A percentile compares a stretch with the other conserved stretches of the same genome.
phyloP scores from a whole-genome alignment of 2,329 filamentous ascomycete species.

The Aspergillus novofumigatus region DNA sequence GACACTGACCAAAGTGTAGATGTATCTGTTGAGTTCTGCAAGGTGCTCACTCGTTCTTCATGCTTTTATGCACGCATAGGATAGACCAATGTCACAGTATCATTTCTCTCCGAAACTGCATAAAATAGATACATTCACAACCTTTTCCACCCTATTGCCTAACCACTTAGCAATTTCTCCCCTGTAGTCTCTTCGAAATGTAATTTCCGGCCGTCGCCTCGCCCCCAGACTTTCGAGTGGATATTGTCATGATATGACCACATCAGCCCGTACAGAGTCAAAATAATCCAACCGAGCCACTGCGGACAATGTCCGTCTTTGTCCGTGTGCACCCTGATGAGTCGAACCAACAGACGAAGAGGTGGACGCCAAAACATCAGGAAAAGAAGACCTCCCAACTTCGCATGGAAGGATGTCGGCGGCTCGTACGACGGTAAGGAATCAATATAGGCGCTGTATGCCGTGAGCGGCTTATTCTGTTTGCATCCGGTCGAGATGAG shows the following conservation, averaged over 20 bases:
- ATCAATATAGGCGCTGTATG: not conserved
- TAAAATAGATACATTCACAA: too few relatives aligned
- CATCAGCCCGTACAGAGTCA: not conserved
- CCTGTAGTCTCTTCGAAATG: not conserved
- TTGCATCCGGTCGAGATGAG: not conserved
- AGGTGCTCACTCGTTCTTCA: too few relatives aligned
- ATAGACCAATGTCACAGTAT: too few relatives aligned
- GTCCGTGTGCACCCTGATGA: not conserved
- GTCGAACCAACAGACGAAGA: not conserved
- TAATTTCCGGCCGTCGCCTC: not conserved
- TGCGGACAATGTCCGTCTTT: not conserved
- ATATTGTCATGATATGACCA: not conserved
- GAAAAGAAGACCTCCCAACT: not conserved
- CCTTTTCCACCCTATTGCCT: too few relatives aligned
- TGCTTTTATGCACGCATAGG: too few relatives aligned
- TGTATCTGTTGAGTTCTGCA: too few relatives aligned
- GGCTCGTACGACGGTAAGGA: not conserved
- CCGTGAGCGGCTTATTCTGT: not conserved
- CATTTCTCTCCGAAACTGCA: too few relatives aligned
- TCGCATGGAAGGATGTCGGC: not conserved
- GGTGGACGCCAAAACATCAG: not conserved
- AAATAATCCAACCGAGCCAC: not conserved
- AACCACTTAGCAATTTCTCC: too few relatives aligned
- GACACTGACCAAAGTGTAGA: too few relatives aligned
- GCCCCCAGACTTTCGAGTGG: not conserved